Evolutionary conservation across 176 grass and related monocot species (phyloP), one percentile per base, ranked within the genome.

Genomic region (Guadua angustifolia): DNA sequence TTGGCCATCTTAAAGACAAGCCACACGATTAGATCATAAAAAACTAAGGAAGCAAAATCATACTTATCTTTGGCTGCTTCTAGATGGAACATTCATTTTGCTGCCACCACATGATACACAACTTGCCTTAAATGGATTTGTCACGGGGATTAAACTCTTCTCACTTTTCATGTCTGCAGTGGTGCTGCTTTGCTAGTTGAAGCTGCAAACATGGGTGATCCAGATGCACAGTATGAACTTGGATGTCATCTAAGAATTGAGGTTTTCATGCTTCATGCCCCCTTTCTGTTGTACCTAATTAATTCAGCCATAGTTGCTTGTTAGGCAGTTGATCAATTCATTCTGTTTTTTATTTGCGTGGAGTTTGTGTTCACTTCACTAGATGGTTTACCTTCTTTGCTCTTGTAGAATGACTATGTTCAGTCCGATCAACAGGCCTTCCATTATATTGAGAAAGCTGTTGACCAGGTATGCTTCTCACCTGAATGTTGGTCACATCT

Each of bases 161-260:
- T 71, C 49, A 13, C 44, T 77, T 86, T 75, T 66, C 50, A 57
- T 73, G 22, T 79, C 18, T 84, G 66, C 69, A 98, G 92, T 76
- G 95, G 95, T 79, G 92, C 93, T 86, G 95, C 93, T 61, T 91
- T 98, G 86, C 62, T 98, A 45, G 88, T 98, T 80, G 89, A 98
- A 86, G 95, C 91, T 92, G 93, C 91, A 60, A 98, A 87, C 64
- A 98, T 98, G 95, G 93, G 95, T 84, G 95, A 98, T 88, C 82
- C 95, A 73, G 95, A 98, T 91, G 93, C 89, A 35, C 91, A 92
- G 56, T 95, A 98, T 74, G 95, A 98, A 88, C 93, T 98, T 85
- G 93, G 91, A 66, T 92, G 88, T 80, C 90, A 58, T 71, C 88
- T 98, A 65, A 94, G 91, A 90, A 88, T 95, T 71, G 95, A 98